A percentile compares a stretch with the other conserved stretches of the same genome.
phyloP scores from a whole-genome alignment of 2,329 filamentous ascomycete species.

The Aureobasidium musti region DNA sequence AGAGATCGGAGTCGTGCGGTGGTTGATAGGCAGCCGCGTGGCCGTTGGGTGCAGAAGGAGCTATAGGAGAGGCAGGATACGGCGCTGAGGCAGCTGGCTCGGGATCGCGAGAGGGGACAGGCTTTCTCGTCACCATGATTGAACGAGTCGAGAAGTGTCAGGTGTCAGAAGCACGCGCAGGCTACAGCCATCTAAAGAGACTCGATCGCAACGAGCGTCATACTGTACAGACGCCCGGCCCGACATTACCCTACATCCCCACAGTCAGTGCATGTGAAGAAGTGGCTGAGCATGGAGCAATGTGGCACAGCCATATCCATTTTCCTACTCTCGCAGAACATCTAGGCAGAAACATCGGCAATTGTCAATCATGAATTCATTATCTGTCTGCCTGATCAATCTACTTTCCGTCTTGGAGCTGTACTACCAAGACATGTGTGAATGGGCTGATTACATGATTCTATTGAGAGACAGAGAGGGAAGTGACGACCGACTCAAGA shows the following conservation, averaged over 20 bases:
- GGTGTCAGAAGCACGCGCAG: background rate
- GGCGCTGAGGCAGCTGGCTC: slow-evolving; percentile 47
- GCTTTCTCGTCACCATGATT: slow-evolving; percentile 50
- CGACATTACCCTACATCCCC: background rate
- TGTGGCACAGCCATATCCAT: slow-evolving; percentile 1
- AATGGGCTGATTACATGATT: too few relatives aligned
- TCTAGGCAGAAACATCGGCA: background rate
- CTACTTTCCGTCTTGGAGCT: too few relatives aligned
- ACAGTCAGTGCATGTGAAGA: background rate
- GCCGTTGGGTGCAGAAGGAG: slow-evolving; percentile 33
- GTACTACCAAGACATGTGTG: too few relatives aligned
- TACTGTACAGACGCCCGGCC: slow-evolving; percentile 4
- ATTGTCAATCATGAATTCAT: background rate
- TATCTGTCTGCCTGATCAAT: background rate
- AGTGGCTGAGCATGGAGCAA: background rate
- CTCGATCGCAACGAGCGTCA: slow-evolving; percentile 6
- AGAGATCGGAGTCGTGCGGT: slow-evolving; percentile 35
- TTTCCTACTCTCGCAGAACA: background rate
- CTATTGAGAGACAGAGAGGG: background rate
- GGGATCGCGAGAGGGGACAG: slow-evolving; percentile 43
- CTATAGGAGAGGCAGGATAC: slow-evolving; percentile 49
- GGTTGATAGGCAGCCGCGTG: slow-evolving; percentile 20
- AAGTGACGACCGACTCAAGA: slow-evolving; percentile 2
- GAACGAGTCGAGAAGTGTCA: background rate
- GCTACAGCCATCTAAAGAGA: background rate